phyloP scores from a whole-genome alignment of 1,284 basidiomycete species.

The Heterobasidion parviporum region DNA sequence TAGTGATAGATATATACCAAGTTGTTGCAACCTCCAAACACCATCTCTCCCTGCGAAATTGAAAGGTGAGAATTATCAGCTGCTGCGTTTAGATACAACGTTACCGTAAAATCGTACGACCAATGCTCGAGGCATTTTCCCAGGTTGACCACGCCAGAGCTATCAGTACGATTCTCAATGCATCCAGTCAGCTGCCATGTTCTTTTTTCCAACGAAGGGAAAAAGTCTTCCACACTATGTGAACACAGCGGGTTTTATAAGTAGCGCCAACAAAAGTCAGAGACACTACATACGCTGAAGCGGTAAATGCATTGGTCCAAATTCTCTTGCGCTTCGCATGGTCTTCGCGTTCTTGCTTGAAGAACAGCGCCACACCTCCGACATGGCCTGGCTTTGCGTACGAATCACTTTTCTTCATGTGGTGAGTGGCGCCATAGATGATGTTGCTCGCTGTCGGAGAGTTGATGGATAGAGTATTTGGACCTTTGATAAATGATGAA shows the following conservation, averaged over 20 bases:
- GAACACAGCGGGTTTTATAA: neutral
- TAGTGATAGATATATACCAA: neutral
- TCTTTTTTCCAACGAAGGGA: neutral
- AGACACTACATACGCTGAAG: neutral
- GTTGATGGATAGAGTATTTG: slow-evolving; percentile 6
- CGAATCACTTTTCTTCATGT: slow-evolving; percentile 2
- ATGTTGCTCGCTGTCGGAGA: neutral
- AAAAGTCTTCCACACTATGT: neutral
- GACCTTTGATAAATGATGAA: slow-evolving; percentile 1
- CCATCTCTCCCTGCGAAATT: slow-evolving; percentile 10
- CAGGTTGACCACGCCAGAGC: slow-evolving; percentile 5
- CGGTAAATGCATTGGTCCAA: neutral
- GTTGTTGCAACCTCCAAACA: slow-evolving; percentile 8
- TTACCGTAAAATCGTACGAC: slow-evolving; percentile 13
- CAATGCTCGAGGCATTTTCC: slow-evolving; percentile 5
- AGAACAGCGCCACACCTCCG: neutral
- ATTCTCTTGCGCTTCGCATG: neutral
- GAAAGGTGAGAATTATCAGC: neutral
- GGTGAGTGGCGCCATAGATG: neutral
- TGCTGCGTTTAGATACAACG: neutral
- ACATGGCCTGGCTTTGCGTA: neutral
- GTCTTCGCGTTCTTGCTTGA: neutral
- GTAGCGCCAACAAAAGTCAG: neutral
- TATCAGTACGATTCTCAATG: slow-evolving; percentile 17
- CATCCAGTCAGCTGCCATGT: slow-evolving; percentile 1